A percentile compares a stretch with the other conserved stretches of the same genome.
phyloP scores from a whole-genome alignment of 495 filamentous ascomycete genomes.

The Aspergillus indologenus region DNA sequence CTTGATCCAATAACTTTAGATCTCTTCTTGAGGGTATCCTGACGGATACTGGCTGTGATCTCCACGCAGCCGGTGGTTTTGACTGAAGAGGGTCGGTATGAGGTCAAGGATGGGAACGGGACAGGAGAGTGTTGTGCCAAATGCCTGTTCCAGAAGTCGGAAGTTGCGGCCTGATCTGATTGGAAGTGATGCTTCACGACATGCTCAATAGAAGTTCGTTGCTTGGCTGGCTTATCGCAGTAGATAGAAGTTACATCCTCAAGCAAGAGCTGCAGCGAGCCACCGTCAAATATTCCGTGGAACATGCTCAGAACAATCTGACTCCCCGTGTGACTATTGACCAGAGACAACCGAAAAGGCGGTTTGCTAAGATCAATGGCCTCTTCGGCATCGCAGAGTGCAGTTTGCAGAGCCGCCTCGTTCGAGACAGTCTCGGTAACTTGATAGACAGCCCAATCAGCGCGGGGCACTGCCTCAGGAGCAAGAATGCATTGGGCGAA shows the following conservation, averaged over 20 bases:
- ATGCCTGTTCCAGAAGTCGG: slow-evolving; percentile 59
- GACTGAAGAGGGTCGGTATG: slow-evolving; percentile 12
- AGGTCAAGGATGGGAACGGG: slow-evolving; percentile 23
- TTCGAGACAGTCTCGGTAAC: slow-evolving; percentile 20
- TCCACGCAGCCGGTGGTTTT: slow-evolving; percentile 20
- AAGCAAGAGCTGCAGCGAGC: slow-evolving; percentile 65
- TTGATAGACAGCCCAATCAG: slow-evolving; percentile 44
- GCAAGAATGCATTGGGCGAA: slow-evolving; percentile 49
- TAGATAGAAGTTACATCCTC: slow-evolving; percentile 50
- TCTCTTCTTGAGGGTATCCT: slow-evolving; percentile 18
- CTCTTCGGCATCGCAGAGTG: slow-evolving; percentile 16
- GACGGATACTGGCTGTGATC: slow-evolving; percentile 15
- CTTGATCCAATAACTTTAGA: slow-evolving; percentile 52
- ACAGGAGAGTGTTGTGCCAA: slow-evolving; percentile 32
- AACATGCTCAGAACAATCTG: slow-evolving; percentile 65
- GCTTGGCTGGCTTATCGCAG: slow-evolving; percentile 26
- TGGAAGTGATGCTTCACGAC: slow-evolving; percentile 34
- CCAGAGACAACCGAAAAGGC: slow-evolving; percentile 34
- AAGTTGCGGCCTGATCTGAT: slow-evolving; percentile 41
- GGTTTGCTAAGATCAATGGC: slow-evolving; percentile 24
- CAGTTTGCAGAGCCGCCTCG: slow-evolving; percentile 24
- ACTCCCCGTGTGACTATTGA: slow-evolving; percentile 21
- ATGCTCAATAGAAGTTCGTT: slow-evolving; percentile 25
- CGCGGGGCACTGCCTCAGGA: not conserved
- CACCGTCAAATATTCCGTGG: slow-evolving; percentile 79